phyloP scores from a whole-genome alignment of 495 filamentous ascomycete genomes.

The Geoglossum glabrum region DNA sequence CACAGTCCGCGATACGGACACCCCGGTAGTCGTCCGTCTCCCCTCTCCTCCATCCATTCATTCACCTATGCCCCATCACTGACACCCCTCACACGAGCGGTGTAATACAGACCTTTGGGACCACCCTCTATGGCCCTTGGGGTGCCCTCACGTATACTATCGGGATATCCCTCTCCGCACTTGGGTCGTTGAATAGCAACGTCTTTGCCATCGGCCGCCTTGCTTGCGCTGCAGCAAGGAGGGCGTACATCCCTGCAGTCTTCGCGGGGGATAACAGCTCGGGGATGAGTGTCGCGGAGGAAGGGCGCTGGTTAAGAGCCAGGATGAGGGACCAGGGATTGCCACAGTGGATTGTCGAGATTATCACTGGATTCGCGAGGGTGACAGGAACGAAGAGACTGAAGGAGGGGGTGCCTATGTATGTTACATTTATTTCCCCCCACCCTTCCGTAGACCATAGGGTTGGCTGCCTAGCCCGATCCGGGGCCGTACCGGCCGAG shows the following conservation, averaged over 20 bases:
- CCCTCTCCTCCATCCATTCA: not conserved
- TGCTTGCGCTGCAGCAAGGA: slow-evolving; percentile 32
- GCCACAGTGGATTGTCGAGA: not conserved
- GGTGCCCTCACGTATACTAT: slow-evolving; percentile 27
- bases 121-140: slow-evolving; percentile 23
- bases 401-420: slow-evolving; percentile 10
- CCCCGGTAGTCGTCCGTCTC: slow-evolving; percentile 31
- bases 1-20: slow-evolving; percentile 29
- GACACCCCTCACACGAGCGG: not conserved
- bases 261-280: slow-evolving; percentile 12
- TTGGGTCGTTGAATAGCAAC: slow-evolving; percentile 33
- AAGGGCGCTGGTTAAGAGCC: not conserved
- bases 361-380: not conserved
- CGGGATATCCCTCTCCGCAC: slow-evolving; percentile 30
- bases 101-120: not conserved
- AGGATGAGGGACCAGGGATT: not conserved
- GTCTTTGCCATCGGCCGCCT: slow-evolving; percentile 35
- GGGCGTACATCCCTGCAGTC: slow-evolving; percentile 27
- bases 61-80: not conserved
- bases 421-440: not conserved
- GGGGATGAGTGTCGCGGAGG: not conserved
- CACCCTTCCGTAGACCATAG: not conserved
- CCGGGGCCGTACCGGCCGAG: not conserved
- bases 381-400: slow-evolving; percentile 4
- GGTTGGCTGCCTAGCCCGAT: no score